Conservation (phyloP, 305 asterid genomes). For the Petunia hybrid region DNA sequence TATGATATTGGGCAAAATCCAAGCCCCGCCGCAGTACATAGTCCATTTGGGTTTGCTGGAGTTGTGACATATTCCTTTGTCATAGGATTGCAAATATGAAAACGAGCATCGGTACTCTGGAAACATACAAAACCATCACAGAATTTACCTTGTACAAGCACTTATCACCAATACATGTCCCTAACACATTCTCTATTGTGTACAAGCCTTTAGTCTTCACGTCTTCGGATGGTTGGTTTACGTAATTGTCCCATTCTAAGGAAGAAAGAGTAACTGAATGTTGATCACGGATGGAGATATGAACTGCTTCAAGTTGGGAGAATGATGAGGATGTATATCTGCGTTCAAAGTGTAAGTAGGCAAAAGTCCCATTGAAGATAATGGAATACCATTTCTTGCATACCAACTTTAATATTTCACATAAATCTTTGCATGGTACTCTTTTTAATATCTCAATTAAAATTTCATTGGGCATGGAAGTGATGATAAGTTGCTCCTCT, state of each 20-base stretch:
- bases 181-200: neutral
- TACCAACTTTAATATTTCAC: neutral
- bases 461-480: too few relatives aligned
- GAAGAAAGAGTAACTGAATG: neutral
- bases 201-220: neutral
- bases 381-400: neutral
- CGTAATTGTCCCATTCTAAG: neutral
- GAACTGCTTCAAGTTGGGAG: neutral
- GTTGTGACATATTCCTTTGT: conserved; percentile 11
- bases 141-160: neutral
- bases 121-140: neutral
- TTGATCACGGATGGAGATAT: neutral
- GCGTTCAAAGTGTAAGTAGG: conserved; percentile 7
- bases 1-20: neutral
- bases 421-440: too few relatives aligned
- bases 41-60: neutral
- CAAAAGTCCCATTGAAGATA: neutral
- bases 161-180: neutral
- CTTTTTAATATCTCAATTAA: too few relatives aligned
- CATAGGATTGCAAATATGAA: neutral
- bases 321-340: neutral
- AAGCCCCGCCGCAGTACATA: neutral
- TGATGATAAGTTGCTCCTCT: too few relatives aligned
- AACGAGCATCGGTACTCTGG: neutral
- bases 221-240: neutral